These are phyloP conservation scores for Paraconiothyrium brasiliense DNA, from an alignment of 2,329 filamentous ascomycete genomes.

Conservation along the genomic window DNA sequence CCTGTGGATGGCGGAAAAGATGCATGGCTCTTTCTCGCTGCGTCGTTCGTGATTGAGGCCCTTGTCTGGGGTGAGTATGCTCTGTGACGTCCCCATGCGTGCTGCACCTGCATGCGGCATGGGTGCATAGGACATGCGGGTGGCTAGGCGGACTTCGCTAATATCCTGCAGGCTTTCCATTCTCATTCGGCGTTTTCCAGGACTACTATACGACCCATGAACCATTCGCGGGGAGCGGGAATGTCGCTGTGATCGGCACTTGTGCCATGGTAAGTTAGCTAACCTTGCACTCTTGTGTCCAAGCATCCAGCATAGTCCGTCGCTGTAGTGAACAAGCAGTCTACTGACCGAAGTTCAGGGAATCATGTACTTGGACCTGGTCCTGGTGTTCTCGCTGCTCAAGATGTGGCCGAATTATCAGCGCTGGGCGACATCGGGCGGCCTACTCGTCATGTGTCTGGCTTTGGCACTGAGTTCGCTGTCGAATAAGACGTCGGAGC, in stretches of 20 bases:
- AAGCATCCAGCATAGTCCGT: background rate
- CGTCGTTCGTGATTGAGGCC: conserved; percentile 60
- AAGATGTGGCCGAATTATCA: conserved; percentile 45
- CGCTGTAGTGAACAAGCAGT: background rate
- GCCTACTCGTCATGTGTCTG: conserved; percentile 48
- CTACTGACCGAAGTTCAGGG: conserved; percentile 43
- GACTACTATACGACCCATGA: conserved; percentile 71
- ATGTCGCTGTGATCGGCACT: conserved; percentile 72
- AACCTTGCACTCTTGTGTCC: no score
- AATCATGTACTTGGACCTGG: conserved; percentile 12
- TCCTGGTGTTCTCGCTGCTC: conserved; percentile 38
- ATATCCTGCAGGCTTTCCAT: conserved; percentile 66
- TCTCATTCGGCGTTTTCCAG: conserved; percentile 76
- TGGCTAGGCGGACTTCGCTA: conserved; percentile 8
- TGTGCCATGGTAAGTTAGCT: conserved; percentile 64
- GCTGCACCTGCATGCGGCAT: background rate
- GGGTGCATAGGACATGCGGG: background rate
- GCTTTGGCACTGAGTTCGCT: conserved; percentile 58
- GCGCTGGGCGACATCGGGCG: conserved; percentile 42
- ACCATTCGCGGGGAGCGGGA: conserved; percentile 63
- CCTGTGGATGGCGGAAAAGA: conserved; percentile 30
- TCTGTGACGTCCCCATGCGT: conserved; percentile 9
- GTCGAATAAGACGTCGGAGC: conserved; percentile 60
- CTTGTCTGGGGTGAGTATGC: conserved; percentile 57
- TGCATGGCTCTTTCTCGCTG: conserved; percentile 31